A percentile compares a stretch with the other conserved stretches of the same genome.
These are phyloP conservation scores for Aspergillus sp. DNA, from an alignment of 2,329 filamentous ascomycete species.

Conservation along the genomic window DNA sequence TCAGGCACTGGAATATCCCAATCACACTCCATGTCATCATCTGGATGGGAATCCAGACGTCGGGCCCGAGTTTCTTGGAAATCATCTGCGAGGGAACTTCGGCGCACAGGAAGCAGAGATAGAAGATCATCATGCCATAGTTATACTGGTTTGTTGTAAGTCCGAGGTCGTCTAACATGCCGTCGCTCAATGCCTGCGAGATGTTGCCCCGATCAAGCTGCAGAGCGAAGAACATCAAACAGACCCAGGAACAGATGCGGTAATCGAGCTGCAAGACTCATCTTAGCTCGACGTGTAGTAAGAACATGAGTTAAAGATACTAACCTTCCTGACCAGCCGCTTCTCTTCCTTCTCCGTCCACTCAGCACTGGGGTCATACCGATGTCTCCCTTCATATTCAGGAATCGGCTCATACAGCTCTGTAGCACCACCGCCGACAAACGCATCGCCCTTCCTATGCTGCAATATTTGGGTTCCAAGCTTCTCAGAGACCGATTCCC, in stretches of 20 bases:
- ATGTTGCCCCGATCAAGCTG: slow-evolving; percentile 31
- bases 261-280: not conserved
- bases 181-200: slow-evolving; percentile 26
- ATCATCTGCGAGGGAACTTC: slow-evolving; percentile 35
- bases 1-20: slow-evolving; percentile 25
- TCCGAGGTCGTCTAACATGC: slow-evolving; percentile 26
- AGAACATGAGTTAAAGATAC: not conserved
- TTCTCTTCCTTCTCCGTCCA: slow-evolving; percentile 41
- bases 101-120: slow-evolving; percentile 29
- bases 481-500: not conserved
- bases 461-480: not conserved
- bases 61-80: slow-evolving; percentile 28
- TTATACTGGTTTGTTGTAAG: slow-evolving; percentile 33
- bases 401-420: slow-evolving; percentile 18
- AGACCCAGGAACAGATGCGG: slow-evolving; percentile 36
- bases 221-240: slow-evolving; percentile 48
- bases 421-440: not conserved
- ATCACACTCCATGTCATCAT: slow-evolving; percentile 17
- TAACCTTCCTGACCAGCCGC: slow-evolving; percentile 29
- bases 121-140: slow-evolving; percentile 30
- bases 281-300: not conserved
- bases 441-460: not conserved
- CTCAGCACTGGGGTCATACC: slow-evolving; percentile 41
- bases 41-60: slow-evolving; percentile 30
- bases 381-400: slow-evolving; percentile 45